phyloP scores from a whole-genome alignment of 768 basidiomycete species.

The Cyathus striatus region DNA sequence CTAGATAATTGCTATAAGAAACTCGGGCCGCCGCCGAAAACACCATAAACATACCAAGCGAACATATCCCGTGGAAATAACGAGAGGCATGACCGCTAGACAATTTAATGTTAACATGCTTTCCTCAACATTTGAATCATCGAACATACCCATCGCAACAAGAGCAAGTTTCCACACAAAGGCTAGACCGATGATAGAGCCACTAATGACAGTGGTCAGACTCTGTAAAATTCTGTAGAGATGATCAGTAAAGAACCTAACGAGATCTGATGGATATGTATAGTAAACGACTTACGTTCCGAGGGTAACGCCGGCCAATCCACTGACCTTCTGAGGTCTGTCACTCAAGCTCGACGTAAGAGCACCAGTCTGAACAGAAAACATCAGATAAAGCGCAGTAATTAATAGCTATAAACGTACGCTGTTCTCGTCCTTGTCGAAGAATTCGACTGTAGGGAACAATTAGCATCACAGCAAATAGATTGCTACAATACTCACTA shows the following conservation, averaged over 20 bases:
- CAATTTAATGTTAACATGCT: background rate
- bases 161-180: constrained; percentile 78
- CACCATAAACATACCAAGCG: constrained; percentile 50
- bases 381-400: background rate
- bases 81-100: constrained; percentile 65
- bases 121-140: background rate
- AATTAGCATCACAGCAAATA: constrained; percentile 1
- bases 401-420: constrained; percentile 31
- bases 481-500: constrained; percentile 38
- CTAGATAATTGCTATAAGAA: constrained; percentile 16
- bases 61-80: constrained; percentile 75
- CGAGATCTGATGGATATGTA: no score
- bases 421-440: constrained; percentile 82
- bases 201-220: constrained; percentile 61
- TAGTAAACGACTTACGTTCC: constrained; percentile 52
- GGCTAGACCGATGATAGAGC: constrained; percentile 70
- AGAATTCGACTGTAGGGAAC: constrained; percentile 72
- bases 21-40: background rate
- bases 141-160: constrained; percentile 62
- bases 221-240: constrained; percentile 68
- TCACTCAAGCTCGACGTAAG: constrained; percentile 79
- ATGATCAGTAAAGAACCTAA: background rate
- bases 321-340: constrained; percentile 85
- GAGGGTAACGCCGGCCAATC: constrained; percentile 82
- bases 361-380: constrained; percentile 56